Evolutionary conservation across 2,329 filamentous ascomycete species (phyloP).

Genomic region (Botrytis byssoidea): DNA sequence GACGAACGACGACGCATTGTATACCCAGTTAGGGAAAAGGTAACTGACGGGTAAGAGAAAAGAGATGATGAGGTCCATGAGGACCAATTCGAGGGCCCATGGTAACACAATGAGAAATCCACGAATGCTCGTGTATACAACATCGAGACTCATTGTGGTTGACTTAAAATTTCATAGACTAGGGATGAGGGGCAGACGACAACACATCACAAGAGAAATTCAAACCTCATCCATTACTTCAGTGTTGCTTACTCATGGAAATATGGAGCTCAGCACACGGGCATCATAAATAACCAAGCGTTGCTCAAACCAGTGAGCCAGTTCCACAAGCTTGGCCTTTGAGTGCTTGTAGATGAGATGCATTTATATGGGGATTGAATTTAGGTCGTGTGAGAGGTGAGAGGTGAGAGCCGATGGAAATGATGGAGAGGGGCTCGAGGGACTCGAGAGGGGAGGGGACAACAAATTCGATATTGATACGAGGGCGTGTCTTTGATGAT

Average conservation of each 20-base stretch:
- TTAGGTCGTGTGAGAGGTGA: not conserved
- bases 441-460: not conserved
- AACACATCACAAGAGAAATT: constrained; percentile 12
- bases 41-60: constrained; percentile 49
- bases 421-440: not conserved
- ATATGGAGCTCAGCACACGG: constrained; percentile 17
- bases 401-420: not conserved
- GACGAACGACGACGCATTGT: constrained; percentile 54
- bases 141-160: constrained; percentile 1
- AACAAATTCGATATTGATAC: not conserved
- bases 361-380: not conserved
- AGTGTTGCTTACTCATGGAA: constrained; percentile 15
- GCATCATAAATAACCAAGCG: constrained; percentile 6
- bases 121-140: constrained; percentile 41
- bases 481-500: too few relatives aligned
- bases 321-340: not conserved
- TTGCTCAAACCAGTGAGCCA: not conserved
- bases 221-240: not conserved
- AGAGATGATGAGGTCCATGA: constrained; percentile 52
- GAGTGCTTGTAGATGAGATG: not conserved
- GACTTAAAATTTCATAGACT: not conserved
- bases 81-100: constrained; percentile 53
- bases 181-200: constrained; percentile 8
- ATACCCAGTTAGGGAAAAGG: constrained; percentile 50
- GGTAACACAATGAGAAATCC: constrained; percentile 47